Conservation (phyloP, 2,329 filamentous ascomycete species). For the Cladosporium sp. region DNA sequence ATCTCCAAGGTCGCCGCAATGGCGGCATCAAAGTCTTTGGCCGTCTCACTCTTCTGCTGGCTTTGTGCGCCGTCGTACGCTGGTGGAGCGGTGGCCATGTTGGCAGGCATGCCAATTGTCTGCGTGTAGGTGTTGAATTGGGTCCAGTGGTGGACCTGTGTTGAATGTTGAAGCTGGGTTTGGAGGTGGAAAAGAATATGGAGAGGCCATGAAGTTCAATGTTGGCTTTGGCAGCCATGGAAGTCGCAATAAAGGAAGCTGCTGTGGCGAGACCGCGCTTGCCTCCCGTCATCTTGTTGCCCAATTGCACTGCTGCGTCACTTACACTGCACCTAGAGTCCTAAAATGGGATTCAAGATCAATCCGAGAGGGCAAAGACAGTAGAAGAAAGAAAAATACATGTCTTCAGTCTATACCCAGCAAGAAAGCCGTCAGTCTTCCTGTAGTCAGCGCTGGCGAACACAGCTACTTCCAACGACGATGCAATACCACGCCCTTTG, state of each 20-base stretch:
- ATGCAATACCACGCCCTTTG: too few species aligned
- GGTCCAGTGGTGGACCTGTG: neutral
- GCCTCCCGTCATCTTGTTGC: neutral
- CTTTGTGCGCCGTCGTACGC: too few species aligned
- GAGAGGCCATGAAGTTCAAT: too few species aligned
- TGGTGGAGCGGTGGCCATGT: neutral
- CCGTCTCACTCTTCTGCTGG: neutral
- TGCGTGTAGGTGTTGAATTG: neutral
- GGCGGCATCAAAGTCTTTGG: neutral
- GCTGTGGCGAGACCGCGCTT: neutral
- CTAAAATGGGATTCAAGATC: too few species aligned
- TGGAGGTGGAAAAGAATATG: neutral
- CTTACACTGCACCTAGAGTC: too few species aligned
- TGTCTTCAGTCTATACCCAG: neutral
- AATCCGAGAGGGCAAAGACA: too few species aligned
- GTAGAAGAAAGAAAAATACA: neutral
- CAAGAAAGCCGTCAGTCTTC: too few species aligned
- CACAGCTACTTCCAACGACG: neutral
- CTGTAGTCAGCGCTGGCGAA: too few species aligned
- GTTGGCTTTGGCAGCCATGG: too few species aligned
- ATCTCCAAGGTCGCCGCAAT: neutral
- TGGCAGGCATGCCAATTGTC: neutral
- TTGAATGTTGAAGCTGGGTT: neutral
- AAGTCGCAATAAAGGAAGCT: neutral
- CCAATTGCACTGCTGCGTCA: neutral